Evolutionary conservation across 352 stramenopile genomes (phyloP).

Genomic region (Pythium aphanidermatum): DNA sequence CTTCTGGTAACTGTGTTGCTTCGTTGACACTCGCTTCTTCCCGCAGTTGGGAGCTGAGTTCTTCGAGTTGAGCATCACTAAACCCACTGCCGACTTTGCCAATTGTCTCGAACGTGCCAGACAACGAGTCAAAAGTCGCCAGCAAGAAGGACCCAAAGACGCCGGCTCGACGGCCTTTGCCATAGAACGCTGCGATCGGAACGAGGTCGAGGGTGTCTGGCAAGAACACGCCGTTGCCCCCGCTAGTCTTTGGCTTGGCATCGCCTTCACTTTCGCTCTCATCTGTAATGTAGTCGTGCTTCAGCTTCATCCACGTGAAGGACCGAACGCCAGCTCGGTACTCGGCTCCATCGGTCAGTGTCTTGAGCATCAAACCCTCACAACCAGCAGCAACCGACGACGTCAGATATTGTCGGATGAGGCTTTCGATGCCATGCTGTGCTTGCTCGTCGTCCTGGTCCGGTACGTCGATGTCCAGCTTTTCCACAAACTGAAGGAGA

Average conservation of each 20-base stretch:
- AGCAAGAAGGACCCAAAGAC: constrained; percentile 98
- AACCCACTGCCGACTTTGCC: constrained; percentile 97
- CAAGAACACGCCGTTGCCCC: constrained; percentile 58
- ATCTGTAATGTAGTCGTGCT: constrained; percentile 67
- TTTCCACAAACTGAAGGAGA: constrained; percentile 59
- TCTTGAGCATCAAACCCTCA: constrained; percentile 80
- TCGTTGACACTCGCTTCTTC: background rate
- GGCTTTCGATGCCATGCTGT: background rate
- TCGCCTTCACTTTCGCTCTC: no score
- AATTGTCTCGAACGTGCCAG: constrained; percentile 93
- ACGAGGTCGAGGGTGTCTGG: constrained; percentile 96
- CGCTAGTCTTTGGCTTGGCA: no score
- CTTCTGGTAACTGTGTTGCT: background rate
- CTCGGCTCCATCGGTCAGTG: constrained; percentile 32
- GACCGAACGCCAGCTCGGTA: constrained; percentile 68
- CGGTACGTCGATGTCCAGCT: constrained; percentile 34
- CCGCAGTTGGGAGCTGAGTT: constrained; percentile 46
- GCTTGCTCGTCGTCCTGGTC: constrained; percentile 1
- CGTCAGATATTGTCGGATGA: constrained; percentile 35
- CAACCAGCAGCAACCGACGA: constrained; percentile 51
- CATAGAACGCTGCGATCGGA: constrained; percentile 97
- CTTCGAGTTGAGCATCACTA: constrained; percentile 91
- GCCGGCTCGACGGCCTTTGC: constrained; percentile 92
- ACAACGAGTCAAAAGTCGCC: constrained; percentile 93
- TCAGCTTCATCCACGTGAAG: constrained; percentile 84